These are phyloP conservation scores for Mangifera indica DNA, from an alignment of 345 rosid genomes.

Conservation along the genomic window DNA sequence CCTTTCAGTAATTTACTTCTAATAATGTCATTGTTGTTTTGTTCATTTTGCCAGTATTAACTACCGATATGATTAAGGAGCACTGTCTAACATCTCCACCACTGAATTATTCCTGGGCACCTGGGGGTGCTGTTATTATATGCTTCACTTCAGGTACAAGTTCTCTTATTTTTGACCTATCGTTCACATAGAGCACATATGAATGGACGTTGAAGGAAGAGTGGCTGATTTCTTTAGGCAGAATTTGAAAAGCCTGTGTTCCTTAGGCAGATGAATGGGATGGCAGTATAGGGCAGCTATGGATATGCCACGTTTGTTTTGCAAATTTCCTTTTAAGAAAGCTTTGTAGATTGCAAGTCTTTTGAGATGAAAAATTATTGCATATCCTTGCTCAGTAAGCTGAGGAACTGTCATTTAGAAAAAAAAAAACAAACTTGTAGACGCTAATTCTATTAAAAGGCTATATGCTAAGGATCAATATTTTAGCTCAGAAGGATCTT, in stretches of 20 bases:
- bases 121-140: conserved; percentile 66
- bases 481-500: background rate
- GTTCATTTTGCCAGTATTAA: conserved; percentile 41
- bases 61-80: conserved; percentile 42
- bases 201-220: background rate
- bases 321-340: background rate
- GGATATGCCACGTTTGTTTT: background rate
- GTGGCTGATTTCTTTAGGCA: background rate
- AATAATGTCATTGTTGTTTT: conserved; percentile 11
- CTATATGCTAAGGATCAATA: background rate
- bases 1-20: background rate
- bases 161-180: background rate
- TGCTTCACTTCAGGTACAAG: conserved; percentile 83
- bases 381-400: background rate
- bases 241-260: background rate
- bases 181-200: background rate
- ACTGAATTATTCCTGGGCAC: conserved; percentile 53
- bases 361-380: background rate
- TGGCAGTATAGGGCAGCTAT: background rate
- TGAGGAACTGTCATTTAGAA: background rate
- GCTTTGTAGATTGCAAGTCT: background rate
- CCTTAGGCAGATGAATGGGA: background rate
- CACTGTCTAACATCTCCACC: conserved; percentile 13
- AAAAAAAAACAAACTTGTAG: background rate
- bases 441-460: background rate